These are phyloP conservation scores for Imleria badia DNA, from an alignment of 768 basidiomycete species.

Conservation along the genomic window DNA sequence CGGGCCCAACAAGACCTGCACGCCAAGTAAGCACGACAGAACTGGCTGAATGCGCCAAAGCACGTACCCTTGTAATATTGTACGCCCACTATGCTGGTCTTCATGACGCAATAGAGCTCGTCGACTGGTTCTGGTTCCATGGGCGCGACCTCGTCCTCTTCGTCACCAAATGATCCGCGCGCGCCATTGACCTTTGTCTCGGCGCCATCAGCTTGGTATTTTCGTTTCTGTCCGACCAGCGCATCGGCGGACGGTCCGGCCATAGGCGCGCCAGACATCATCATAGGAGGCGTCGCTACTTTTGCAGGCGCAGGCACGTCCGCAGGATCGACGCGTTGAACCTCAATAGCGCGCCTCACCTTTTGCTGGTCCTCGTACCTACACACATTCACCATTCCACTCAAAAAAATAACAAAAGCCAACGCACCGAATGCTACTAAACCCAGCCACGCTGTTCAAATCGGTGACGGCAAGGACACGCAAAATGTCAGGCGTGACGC, in stretches of 20 bases:
- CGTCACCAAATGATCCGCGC: slow-evolving; percentile 32
- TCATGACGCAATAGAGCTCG: slow-evolving; percentile 63
- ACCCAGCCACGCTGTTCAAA: slow-evolving; percentile 49
- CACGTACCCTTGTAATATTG: slow-evolving; percentile 73
- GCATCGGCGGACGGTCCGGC: slow-evolving; percentile 8
- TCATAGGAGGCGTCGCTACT: slow-evolving; percentile 2
- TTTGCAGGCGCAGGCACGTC: slow-evolving; percentile 55
- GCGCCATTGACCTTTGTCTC: slow-evolving; percentile 18
- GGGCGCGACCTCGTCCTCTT: slow-evolving; percentile 41
- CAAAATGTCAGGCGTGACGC: slow-evolving; percentile 62
- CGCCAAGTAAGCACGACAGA: background rate
- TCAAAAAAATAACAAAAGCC: background rate
- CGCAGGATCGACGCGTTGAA: slow-evolving; percentile 50
- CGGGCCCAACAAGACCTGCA: slow-evolving; percentile 74
- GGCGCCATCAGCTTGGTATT: slow-evolving; percentile 34
- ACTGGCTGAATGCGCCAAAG: background rate
- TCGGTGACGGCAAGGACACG: slow-evolving; percentile 43
- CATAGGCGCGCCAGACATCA: slow-evolving; percentile 1
- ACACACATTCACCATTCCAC: background rate
- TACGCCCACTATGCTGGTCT: slow-evolving; percentile 72
- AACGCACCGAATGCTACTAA: slow-evolving; percentile 49
- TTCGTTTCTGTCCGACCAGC: slow-evolving; percentile 42
- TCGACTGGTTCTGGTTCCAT: slow-evolving; percentile 52
- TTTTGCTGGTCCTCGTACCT: slow-evolving; percentile 64
- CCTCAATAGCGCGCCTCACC: slow-evolving; percentile 56